Conservation (phyloP, 768 basidiomycete genomes). For the Tulasnella sp. region DNA sequence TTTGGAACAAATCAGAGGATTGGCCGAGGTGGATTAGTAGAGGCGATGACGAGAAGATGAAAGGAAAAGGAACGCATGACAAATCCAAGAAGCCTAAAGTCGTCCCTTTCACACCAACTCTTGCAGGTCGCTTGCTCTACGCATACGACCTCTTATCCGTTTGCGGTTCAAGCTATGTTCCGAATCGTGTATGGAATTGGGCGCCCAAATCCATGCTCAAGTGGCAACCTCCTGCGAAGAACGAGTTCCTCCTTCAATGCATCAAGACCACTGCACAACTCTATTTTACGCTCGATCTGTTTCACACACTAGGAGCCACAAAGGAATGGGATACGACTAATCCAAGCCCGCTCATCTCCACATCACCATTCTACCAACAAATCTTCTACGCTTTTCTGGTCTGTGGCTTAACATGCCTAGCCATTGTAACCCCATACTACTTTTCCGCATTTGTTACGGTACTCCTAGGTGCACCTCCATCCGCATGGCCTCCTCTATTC, state of each 20-base stretch:
- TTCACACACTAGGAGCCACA: neutral
- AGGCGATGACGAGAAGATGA: neutral
- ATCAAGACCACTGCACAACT: neutral
- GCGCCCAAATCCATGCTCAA: neutral
- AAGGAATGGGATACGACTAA: neutral
- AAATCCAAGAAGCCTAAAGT: neutral
- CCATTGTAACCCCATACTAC: neutral
- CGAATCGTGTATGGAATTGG: neutral
- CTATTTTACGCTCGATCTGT: conserved; percentile 1
- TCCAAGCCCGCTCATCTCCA: neutral
- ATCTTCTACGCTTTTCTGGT: conserved; percentile 2
- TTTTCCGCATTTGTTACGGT: conserved; percentile 9
- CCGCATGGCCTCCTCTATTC: conserved; percentile 16
- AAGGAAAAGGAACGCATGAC: neutral
- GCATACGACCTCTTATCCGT: neutral
- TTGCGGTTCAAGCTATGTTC: neutral
- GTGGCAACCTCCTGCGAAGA: neutral
- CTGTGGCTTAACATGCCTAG: neutral
- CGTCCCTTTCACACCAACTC: neutral
- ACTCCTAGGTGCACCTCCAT: neutral
- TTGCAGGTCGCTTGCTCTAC: conserved; percentile 1
- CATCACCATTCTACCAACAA: neutral
- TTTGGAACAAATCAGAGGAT: neutral
- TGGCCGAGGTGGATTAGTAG: conserved; percentile 11
- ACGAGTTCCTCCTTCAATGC: neutral